These are phyloP conservation scores for Alternaria novae-zelandiae DNA, from an alignment of 2,329 filamentous ascomycete genomes.

Conservation along the genomic window DNA sequence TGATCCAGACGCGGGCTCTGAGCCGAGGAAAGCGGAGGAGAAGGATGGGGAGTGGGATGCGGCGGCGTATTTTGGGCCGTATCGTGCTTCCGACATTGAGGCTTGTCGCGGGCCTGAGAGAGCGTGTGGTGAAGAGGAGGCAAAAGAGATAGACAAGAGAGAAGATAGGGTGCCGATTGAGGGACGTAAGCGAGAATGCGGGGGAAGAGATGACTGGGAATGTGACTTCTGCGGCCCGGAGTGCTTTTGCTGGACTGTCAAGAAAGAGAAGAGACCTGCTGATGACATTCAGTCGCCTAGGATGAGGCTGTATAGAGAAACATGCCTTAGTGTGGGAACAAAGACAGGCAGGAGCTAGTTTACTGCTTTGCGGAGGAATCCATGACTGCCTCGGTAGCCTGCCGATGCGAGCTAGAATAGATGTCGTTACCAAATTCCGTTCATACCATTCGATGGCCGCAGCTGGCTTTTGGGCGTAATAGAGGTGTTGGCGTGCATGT, in stretches of 20 bases:
- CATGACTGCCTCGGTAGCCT: too few species aligned
- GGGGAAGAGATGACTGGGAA: constrained; percentile 17
- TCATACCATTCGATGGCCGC: too few species aligned
- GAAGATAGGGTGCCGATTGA: fast-evolving
- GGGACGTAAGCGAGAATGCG: neutral
- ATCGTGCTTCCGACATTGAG: neutral
- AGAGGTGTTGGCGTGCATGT: neutral
- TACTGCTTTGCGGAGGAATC: neutral
- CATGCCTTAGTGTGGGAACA: neutral
- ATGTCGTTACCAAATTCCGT: neutral
- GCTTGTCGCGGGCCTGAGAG: neutral
- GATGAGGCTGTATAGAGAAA: neutral
- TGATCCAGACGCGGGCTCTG: fast-evolving
- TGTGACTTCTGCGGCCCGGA: constrained; percentile 27
- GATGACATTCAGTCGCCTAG: neutral
- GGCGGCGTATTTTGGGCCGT: neutral
- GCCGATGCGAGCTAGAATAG: fast-evolving
- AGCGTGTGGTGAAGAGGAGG: too few species aligned
- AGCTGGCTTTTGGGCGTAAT: neutral
- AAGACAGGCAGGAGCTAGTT: neutral
- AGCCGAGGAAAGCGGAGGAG: neutral
- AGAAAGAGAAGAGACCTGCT: neutral
- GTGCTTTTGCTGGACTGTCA: constrained; percentile 22
- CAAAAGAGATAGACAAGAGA: neutral
- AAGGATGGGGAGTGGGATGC: neutral